Evolutionary conservation across 768 basidiomycete species (phyloP).

Genomic region (Lentinula aciculospora): DNA sequence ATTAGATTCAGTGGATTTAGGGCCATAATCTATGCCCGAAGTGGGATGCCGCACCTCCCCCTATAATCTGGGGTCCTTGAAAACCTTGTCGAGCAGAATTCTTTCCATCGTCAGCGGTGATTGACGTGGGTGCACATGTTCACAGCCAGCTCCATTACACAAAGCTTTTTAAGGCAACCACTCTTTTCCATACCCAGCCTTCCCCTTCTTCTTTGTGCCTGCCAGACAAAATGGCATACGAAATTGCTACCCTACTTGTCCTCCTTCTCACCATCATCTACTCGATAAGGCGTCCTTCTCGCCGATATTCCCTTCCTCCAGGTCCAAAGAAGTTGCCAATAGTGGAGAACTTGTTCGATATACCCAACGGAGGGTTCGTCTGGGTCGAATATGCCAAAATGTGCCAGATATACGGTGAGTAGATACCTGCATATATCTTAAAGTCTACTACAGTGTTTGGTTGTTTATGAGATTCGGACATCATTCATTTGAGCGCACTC

Average conservation of each 20-base stretch:
- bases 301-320: slow-evolving; percentile 8
- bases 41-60: no score
- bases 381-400: slow-evolving; percentile 17
- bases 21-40: no score
- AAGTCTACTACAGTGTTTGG: background rate
- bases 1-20: no score
- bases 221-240: no score
- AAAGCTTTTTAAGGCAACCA: no score
- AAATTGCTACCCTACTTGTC: background rate
- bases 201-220: no score
- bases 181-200: no score
- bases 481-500: slow-evolving; percentile 18
- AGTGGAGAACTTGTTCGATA: slow-evolving; percentile 14
- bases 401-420: slow-evolving; percentile 13
- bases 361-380: slow-evolving; percentile 9
- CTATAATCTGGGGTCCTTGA: no score
- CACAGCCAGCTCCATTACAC: no score
- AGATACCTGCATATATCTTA: background rate
- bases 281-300: background rate
- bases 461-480: slow-evolving; percentile 14
- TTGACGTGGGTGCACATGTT: no score
- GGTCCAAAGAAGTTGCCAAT: slow-evolving; percentile 12
- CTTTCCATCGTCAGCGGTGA: no score
- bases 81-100: no score
- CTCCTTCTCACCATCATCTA: background rate